Evolutionary conservation across 2,329 filamentous ascomycete genomes (phyloP).

Genomic region (Verticillium dahliae): DNA sequence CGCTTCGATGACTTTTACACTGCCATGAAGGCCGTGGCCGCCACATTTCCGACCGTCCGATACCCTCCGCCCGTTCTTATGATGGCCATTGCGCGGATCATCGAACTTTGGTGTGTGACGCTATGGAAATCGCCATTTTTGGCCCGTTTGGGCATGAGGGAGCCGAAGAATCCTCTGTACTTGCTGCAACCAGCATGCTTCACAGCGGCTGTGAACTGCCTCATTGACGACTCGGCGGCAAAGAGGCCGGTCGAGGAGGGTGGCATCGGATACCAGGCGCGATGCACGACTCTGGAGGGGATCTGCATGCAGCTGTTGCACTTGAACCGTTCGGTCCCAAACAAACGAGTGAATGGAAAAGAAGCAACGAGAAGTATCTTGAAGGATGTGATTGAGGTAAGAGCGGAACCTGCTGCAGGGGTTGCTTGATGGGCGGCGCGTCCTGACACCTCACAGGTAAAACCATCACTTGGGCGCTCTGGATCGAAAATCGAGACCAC

Average conservation of each 20-base stretch:
- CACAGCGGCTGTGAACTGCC: conserved; percentile 24
- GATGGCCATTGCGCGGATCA: conserved; percentile 27
- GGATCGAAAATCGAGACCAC: too few relatives aligned
- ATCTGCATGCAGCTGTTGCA: conserved; percentile 30
- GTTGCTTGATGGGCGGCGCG: conserved; percentile 1
- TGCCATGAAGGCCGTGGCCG: conserved; percentile 21
- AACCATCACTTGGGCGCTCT: too few relatives aligned
- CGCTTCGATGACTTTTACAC: conserved; percentile 32
- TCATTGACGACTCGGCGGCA: conserved; percentile 30
- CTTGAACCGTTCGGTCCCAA: conserved; percentile 26
- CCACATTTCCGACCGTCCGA: conserved; percentile 22
- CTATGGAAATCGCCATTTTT: conserved; percentile 18
- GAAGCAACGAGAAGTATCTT: conserved; percentile 4
- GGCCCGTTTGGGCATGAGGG: conserved; percentile 16
- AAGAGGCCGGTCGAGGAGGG: conserved; percentile 28
- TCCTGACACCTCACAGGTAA: too few relatives aligned
- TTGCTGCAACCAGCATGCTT: conserved; percentile 34
- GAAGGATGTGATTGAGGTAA: conserved; percentile 7
- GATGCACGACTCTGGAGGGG: conserved; percentile 32
- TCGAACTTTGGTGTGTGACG: conserved; percentile 27
- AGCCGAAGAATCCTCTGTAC: conserved; percentile 25
- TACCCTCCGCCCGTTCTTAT: conserved; percentile 27
- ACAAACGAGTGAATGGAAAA: background rate
- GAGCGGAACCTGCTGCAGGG: conserved; percentile 7
- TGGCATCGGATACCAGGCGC: conserved; percentile 32